Evolutionary conservation across 2,329 filamentous ascomycete species (phyloP).

Genomic region (Colletotrichum paranaense): DNA sequence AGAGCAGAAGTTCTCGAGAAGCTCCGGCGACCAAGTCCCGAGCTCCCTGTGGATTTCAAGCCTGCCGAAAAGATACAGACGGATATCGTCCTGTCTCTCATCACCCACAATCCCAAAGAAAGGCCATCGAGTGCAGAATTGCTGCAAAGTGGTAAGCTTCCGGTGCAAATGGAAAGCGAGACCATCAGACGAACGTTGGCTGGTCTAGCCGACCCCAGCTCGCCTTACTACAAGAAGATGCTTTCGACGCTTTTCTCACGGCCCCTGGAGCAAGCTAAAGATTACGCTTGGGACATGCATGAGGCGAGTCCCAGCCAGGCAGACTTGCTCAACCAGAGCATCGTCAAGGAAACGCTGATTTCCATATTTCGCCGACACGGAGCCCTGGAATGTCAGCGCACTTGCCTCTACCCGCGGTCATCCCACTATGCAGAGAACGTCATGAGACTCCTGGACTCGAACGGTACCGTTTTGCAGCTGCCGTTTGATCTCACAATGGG

Average conservation of each 20-base stretch:
- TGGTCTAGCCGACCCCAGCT: constrained; percentile 82
- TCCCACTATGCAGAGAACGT: constrained; percentile 80
- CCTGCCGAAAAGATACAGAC: constrained; percentile 78
- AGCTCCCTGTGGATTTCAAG: constrained; percentile 79
- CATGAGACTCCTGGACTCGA: constrained; percentile 83
- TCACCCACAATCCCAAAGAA: constrained; percentile 85
- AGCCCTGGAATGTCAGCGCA: constrained; percentile 82
- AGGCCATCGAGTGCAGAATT: constrained; percentile 86
- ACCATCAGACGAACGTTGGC: constrained; percentile 86
- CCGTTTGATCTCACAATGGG: constrained; percentile 93
- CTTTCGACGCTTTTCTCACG: constrained; percentile 85
- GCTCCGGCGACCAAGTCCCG: constrained; percentile 75
- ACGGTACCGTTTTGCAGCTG: constrained; percentile 90
- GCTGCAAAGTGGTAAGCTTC: constrained; percentile 85
- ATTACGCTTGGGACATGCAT: constrained; percentile 82
- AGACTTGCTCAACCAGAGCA: constrained; percentile 76
- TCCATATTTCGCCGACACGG: constrained; percentile 90
- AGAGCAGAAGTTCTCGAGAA: constrained; percentile 72
- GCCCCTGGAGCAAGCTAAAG: constrained; percentile 81
- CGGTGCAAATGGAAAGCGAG: constrained; percentile 92
- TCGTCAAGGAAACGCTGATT: constrained; percentile 79
- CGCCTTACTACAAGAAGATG: constrained; percentile 90
- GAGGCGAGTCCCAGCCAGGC: constrained; percentile 62
- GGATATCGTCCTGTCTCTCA: constrained; percentile 81
- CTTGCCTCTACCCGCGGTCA: constrained; percentile 84